These are phyloP conservation scores for Lasiosphaeria miniovina DNA, from an alignment of 495 filamentous ascomycete genomes.

Conservation along the genomic window DNA sequence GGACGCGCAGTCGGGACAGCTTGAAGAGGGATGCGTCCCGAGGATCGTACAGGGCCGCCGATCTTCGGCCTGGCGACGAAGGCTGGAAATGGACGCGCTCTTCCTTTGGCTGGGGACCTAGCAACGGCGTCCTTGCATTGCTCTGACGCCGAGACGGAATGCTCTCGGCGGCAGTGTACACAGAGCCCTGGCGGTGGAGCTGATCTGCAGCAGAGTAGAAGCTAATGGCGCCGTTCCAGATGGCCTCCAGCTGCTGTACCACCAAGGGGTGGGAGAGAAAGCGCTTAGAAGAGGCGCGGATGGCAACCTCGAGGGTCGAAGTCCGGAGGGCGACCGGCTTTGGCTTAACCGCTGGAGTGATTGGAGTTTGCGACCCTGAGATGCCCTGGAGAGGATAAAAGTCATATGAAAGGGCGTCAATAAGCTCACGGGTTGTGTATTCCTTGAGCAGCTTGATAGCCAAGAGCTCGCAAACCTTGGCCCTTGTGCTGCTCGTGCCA, in stretches of 20 bases:
- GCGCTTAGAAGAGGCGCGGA: constrained; percentile 82
- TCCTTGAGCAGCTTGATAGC: constrained; percentile 87
- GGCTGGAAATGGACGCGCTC: constrained; percentile 31
- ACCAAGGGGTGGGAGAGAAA: constrained; percentile 88
- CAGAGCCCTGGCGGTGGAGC: constrained; percentile 57
- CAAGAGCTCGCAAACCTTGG: constrained; percentile 85
- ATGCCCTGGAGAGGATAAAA: constrained; percentile 85
- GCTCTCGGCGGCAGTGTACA: constrained; percentile 6
- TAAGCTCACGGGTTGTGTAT: constrained; percentile 80
- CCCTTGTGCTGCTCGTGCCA: constrained; percentile 75
- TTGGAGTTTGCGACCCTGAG: constrained; percentile 47
- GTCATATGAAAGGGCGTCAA: constrained; percentile 90
- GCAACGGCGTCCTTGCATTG: constrained; percentile 39
- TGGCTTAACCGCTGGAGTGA: constrained; percentile 30
- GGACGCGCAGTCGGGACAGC: constrained; percentile 81
- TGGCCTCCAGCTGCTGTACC: constrained; percentile 87
- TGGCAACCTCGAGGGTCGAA: constrained; percentile 87
- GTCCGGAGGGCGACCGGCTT: constrained; percentile 63
- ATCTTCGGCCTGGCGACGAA: constrained; percentile 54
- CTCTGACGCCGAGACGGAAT: constrained; percentile 31
- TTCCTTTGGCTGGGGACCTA: constrained; percentile 43
- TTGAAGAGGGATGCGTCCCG: constrained; percentile 87
- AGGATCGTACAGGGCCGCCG: constrained; percentile 85
- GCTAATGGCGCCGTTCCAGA: constrained; percentile 91
- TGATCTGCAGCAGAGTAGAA: constrained; percentile 85